Evolutionary conservation across 2,329 filamentous ascomycete species (phyloP), one percentile per base, ranked within the genome.

Genomic region (Teratosphaeria destructans): DNA sequence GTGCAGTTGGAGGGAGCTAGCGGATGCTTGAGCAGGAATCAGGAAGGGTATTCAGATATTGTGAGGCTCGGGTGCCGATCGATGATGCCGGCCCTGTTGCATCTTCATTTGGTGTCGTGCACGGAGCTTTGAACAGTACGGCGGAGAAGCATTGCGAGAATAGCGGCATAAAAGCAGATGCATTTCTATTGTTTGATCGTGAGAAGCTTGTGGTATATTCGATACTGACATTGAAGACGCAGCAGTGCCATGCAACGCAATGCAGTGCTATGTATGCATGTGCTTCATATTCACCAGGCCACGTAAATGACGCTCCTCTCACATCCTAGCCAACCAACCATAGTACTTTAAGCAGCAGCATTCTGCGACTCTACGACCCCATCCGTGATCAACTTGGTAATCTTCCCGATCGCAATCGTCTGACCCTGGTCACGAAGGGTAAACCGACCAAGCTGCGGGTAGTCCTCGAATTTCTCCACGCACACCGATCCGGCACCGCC

Each of bases 341-440:
- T 32, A 27, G 7, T 19, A 1, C 14, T 58, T 49, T 63, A 64
- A 54, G 66, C 65, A 49, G 62, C 65, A 57, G 58, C 61, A 26
- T 61, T 55, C 60, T 61, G 57, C 47, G 54, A n/a, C 55, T 57
- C 62, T 8, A 60, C 14, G 61, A 61, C 37, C 61, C 52, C 32
- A 61, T 60, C 63, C 80, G 76, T 78, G 67, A 89, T 84, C 62
- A 99, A 83, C 82, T 92, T 96, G 61, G 90, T 96, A 74, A 99
- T 95, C 84, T 99, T 99, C 71, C 94, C 94, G 78, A 99, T 99
- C 59, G 94, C 94, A 79, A 99, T 96, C 0, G 94, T 99, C 88
- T 97, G 93, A 69, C 94, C 94, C 86, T 97, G 71, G 58, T 72
- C 91, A 82, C 91, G 82, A 58, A 95, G 81, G 19, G 91, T 95